phyloP scores from a whole-genome alignment of 768 basidiomycete genomes.

The Lentinus brumalis region DNA sequence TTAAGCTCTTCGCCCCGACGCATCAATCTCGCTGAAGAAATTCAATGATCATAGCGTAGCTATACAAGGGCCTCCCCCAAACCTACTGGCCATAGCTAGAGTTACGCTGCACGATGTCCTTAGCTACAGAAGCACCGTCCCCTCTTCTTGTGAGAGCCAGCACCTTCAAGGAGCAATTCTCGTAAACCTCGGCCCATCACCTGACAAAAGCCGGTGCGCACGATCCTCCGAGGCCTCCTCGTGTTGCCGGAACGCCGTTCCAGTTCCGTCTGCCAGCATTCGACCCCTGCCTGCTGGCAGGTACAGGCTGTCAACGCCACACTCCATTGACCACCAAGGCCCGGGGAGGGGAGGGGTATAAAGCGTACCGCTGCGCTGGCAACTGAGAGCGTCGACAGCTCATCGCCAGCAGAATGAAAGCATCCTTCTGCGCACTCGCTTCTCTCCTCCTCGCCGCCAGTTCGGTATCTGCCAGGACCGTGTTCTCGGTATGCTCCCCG shows the following conservation, averaged over 20 bases:
- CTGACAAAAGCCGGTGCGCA: slow-evolving; percentile 1
- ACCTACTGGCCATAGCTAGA: not conserved
- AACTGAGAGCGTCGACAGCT: not conserved
- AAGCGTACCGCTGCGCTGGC: not conserved
- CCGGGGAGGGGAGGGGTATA: not conserved
- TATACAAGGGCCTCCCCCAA: not conserved
- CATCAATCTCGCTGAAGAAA: not conserved
- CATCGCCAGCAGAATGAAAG: slow-evolving; percentile 17
- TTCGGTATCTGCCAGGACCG: slow-evolving; percentile 28
- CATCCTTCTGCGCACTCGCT: slow-evolving; percentile 12
- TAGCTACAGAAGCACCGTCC: not conserved
- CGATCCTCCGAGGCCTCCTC: not conserved
- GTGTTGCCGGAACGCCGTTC: not conserved
- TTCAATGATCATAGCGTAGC: no score
- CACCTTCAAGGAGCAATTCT: not conserved
- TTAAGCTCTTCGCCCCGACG: not conserved
- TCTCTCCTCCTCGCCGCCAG: slow-evolving; percentile 20
- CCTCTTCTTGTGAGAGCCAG: slow-evolving; percentile 4
- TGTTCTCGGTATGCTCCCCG: slow-evolving; percentile 27
- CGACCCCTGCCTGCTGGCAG: not conserved
- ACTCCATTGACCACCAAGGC: not conserved
- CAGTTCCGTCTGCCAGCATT: not conserved
- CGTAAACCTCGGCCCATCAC: slow-evolving; percentile 12
- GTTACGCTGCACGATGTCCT: not conserved
- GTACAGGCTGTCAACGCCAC: not conserved